Evolutionary conservation across 177 flowering plant genomes (phyloP).

Genomic region (Vitis hybrid): DNA sequence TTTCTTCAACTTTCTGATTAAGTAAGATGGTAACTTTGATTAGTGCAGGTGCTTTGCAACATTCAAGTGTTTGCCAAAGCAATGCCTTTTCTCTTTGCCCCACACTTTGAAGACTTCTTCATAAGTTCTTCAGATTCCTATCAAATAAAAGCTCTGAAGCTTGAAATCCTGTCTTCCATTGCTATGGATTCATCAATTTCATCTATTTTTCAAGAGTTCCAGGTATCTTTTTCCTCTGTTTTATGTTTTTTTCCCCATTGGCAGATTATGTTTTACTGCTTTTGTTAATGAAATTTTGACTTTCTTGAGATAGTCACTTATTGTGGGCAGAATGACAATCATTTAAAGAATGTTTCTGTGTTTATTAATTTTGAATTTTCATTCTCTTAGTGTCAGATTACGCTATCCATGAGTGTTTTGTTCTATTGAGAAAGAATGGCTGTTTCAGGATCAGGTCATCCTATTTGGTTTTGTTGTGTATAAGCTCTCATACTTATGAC

Average conservation of each 20-base stretch:
- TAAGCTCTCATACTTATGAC: no score
- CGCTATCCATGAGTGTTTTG: no score
- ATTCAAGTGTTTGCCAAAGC: conserved; percentile 90
- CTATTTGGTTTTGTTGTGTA: no score
- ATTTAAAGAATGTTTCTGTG: no score
- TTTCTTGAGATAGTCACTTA: neutral
- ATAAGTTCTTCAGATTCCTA: conserved; percentile 70
- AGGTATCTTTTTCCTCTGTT: conserved; percentile 51
- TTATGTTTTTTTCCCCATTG: neutral
- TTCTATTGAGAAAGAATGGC: no score
- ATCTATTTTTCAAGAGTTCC: conserved; percentile 76
- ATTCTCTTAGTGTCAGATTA: no score
- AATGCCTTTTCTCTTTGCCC: conserved; percentile 78
- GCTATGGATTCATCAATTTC: conserved; percentile 81
- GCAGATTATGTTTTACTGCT: neutral
- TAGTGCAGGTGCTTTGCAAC: conserved; percentile 82
- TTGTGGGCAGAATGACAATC: no score
- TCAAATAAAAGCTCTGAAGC: conserved; percentile 79
- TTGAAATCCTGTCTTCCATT: conserved; percentile 81
- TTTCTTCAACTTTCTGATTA: neutral
- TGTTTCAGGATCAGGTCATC: no score
- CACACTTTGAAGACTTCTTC: conserved; percentile 79
- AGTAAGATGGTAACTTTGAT: conserved; percentile 11
- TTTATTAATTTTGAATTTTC: no score
- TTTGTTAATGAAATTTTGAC: neutral